Evolutionary conservation across 1,284 basidiomycete genomes (phyloP), one percentile per base, ranked within the genome.

Genomic region (Taiwanofungus camphoratus): DNA sequence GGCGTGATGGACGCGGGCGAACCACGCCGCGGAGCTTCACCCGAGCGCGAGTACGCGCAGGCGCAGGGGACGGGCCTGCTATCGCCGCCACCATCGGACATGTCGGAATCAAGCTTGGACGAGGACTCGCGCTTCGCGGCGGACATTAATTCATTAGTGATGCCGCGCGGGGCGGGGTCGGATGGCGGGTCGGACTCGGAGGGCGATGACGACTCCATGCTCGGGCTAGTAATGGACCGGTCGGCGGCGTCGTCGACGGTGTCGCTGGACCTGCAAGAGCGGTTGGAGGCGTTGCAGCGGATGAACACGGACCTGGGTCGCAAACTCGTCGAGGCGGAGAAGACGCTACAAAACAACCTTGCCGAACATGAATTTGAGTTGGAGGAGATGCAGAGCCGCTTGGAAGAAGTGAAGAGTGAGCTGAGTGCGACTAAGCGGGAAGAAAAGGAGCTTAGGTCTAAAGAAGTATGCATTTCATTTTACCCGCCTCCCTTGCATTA

Each of bases 371-470:
- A 93, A 59, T 61, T 69, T 20, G 81, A 91, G 54, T 62, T 90
- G 19, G 82, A 86, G 52, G 85, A 90, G 39, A 75, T 89, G 62
- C 79, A 92, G 55, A 65, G 64, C 6, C 68, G 74, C 23, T 58
- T 92, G 39, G 88, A 93, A 46, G 88, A 92, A 56, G 60, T 83
- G 42, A 68, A 74, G 52, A 75, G 68, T 8, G 90, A 94, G 62
- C 66, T 94, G 6, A 80, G 70, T 11, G 71, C 79, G 5, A 81
- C 84, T 4, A 86, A 88, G 60, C 75, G 87, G 34, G 89, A 94
- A 52, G 90, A 94, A 63, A 93, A 94, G 65, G 92, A 95, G 55
- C 62, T 92, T 49, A 73, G 87, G 36, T 70, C 75, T 9, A 92
- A 92, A 63, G 92, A 94, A 70, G 82, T 84, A 40, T 8, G 69